phyloP scores from a whole-genome alignment of 2,329 filamentous ascomycete genomes.

The Metarhizium brunneum region DNA sequence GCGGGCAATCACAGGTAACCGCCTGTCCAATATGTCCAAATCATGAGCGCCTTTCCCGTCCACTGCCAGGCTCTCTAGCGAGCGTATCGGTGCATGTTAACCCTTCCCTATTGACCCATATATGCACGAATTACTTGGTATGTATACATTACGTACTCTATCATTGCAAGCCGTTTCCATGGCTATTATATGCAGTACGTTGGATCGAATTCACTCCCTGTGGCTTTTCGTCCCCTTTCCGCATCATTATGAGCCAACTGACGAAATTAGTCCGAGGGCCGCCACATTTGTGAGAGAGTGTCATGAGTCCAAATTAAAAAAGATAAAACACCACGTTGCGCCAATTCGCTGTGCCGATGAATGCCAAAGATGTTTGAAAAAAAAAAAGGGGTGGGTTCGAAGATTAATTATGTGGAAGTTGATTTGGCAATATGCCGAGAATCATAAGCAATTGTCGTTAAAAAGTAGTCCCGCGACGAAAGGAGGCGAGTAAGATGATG shows the following conservation, averaged over 20 bases:
- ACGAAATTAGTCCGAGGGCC: background rate
- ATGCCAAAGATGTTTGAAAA: constrained; percentile 26
- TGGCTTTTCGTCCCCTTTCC: constrained; percentile 16
- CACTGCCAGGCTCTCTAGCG: constrained; percentile 19
- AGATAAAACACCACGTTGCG: constrained; percentile 21
- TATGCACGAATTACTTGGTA: constrained; percentile 27
- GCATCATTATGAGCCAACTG: constrained; percentile 4
- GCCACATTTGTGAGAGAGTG: background rate
- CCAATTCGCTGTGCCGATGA: constrained; percentile 31
- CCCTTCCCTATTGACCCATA: constrained; percentile 11
- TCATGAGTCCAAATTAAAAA: constrained; percentile 7
- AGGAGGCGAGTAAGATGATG: constrained; percentile 6
- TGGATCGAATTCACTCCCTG: constrained; percentile 3
- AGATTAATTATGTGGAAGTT: constrained; percentile 16
- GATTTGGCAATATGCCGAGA: constrained; percentile 11
- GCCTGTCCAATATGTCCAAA: constrained; percentile 2
- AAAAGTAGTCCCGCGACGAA: background rate
- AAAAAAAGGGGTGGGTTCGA: constrained; percentile 17
- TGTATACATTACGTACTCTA: constrained; percentile 33
- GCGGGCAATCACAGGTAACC: background rate
- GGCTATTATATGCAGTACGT: constrained; percentile 22
- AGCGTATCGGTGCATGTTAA: constrained; percentile 22
- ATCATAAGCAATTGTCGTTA: constrained; percentile 15
- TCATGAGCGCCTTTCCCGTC: constrained; percentile 11
- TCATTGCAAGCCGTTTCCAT: constrained; percentile 17